phyloP scores from a whole-genome alignment of 257 asterid genomes.

The Catharanthus roseus region DNA sequence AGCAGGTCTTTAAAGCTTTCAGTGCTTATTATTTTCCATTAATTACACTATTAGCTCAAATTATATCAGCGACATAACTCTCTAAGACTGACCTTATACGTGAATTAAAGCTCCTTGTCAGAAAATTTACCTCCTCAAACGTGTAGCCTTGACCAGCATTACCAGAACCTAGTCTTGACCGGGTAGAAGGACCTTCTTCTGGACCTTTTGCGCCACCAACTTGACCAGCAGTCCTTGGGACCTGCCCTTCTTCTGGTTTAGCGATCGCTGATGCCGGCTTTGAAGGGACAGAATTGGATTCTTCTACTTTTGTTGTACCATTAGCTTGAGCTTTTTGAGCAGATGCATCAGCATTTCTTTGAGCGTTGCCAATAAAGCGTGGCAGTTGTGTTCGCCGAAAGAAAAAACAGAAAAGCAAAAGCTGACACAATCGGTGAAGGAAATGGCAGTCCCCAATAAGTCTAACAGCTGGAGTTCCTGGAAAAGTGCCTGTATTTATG shows the following conservation, averaged over 20 bases:
- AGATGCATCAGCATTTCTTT: constrained; percentile 69
- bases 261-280: constrained; percentile 44
- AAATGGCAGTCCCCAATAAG: constrained; percentile 98
- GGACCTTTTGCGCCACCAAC: constrained; percentile 67
- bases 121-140: constrained; percentile 72
- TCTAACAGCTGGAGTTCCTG: constrained; percentile 99
- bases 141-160: constrained; percentile 99
- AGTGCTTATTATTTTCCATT: background rate
- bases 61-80: background rate
- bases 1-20: background rate
- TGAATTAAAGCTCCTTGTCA: background rate
- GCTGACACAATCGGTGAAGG: constrained; percentile 94
- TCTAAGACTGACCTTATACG: background rate
- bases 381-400: constrained; percentile 86
- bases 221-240: constrained; percentile 54
- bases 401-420: constrained; percentile 89
- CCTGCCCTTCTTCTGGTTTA: constrained; percentile 63
- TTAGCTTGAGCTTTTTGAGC: constrained; percentile 63
- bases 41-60: background rate
- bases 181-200: constrained; percentile 83
- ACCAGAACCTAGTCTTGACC: constrained; percentile 92
- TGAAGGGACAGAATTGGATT: constrained; percentile 47
- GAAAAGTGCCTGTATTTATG: constrained; percentile 96
- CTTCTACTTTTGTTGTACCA: constrained; percentile 65
- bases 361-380: constrained; percentile 65